Base-by-base conservation (phyloP, 352 stramenopile genomes). In the Phytophthora syringae region DNA sequence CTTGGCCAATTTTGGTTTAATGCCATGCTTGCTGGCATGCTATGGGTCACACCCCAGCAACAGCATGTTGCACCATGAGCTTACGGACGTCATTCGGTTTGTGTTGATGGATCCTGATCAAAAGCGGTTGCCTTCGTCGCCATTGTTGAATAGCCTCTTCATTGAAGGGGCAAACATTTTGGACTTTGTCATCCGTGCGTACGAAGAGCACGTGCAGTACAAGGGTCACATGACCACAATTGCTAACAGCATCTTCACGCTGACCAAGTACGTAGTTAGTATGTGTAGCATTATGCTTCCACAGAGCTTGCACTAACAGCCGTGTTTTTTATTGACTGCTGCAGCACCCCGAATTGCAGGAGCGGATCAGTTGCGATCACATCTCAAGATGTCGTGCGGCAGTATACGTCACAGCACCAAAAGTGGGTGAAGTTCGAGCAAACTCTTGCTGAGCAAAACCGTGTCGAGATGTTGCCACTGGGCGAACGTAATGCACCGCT, bases 191-290 rank as follows among this genome's bases (percentile, higher is more conserved):
- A 93, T 92, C 32, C 67, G 72, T 20, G 86, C 88, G 10, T 95
- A 94, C 53, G 76, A 93, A 37, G 55, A 79, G 3, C 77, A 90
- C 37, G 77, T 92, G 16, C 82, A 95, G 60, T 95, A 95, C 71
- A 95, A 94, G 68, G 88, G 88, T 0, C 88, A 95, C 57, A 91
- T 95, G 77, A 95, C 88, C 12, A 95, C 86, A 25, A 95, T 95
- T 44, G 88, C 88, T 9, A 95, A 95, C 71, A 95, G 88, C 45
- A 91, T 95, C 28, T 95, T 93, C 70, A 95, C 88, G 15, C 67
- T 95, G 24, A 93, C 83, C 9, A 95, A 89, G 82, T 91, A 87
- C 56, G 80, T 82, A 47, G 0, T 1, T 34, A 25, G 15, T 32
- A 53, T 66, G 11, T 36, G 15, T 18, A 20, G 15, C 55, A 37